Evolutionary conservation across 176 grass and related monocot genomes (phyloP).

Genomic region (Stipa capillata): DNA sequence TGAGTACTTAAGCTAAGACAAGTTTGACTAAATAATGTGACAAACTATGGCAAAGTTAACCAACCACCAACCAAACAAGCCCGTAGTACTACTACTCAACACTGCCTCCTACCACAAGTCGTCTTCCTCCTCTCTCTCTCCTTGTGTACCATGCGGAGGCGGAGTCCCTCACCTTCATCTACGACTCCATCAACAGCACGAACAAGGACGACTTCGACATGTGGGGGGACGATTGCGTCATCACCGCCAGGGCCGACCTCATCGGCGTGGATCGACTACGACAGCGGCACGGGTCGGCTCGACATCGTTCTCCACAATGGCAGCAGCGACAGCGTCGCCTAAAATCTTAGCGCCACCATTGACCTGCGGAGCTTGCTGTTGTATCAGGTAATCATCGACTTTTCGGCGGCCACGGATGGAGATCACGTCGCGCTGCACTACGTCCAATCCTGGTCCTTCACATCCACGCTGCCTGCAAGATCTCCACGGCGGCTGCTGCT

Average conservation of each 20-base stretch:
- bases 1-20: too few species aligned
- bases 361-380: background rate
- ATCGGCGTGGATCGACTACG: conserved; percentile 8
- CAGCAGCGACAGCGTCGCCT: background rate
- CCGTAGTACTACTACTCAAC: background rate
- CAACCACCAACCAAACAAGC: too few species aligned
- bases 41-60: too few species aligned
- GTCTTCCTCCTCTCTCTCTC: background rate
- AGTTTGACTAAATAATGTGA: too few species aligned
- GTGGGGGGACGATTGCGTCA: background rate
- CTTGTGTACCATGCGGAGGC: background rate
- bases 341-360: background rate
- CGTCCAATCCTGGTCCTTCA: conserved; percentile 10
- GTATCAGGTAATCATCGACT: background rate
- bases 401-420: background rate
- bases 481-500: background rate
- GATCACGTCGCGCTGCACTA: background rate
- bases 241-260: background rate
- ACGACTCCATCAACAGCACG: background rate
- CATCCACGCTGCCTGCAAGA: background rate
- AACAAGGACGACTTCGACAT: background rate
- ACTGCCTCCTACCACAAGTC: background rate
- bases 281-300: background rate
- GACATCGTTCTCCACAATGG: background rate
- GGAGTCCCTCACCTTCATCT: background rate